Base-by-base conservation (phyloP, 306 rosid species). In the Trifolium repens region DNA sequence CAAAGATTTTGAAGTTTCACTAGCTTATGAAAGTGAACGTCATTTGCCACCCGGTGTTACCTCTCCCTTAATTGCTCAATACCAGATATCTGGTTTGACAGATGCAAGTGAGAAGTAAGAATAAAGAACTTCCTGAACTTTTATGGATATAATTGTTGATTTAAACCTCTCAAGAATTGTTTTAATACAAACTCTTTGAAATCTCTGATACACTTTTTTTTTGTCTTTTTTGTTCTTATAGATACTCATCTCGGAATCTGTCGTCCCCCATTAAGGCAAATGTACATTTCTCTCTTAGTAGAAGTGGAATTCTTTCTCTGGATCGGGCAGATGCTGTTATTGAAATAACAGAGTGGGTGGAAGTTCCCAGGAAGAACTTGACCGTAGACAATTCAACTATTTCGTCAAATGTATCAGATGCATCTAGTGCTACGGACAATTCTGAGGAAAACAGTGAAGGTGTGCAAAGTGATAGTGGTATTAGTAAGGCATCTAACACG, bases 291-390 rank as follows among this genome's bases (percentile, higher is more conserved):
- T 89, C 97, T 81, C 87, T 94, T 73, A 91, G 97, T 80, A 88
- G 96, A 85, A 92, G 99, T 87, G 99, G 96, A 83, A 79, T 92
- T 78, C 80, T 94, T 75, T 90, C 96, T 79, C 84, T 94, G 79
- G 99, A 94, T 71, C 88, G 97, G 79, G 96, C 96, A 62, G 99
- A 92, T 77, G 97, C 99, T 71, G 88, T 92, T 68, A 74, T 94
- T 68, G 99, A 94, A 87, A 88, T 89, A 74, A 72, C 93, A 16
- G 99, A 94, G 85, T 94, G 96, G 99, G 93, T 94, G 67, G 99
- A 94, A 80, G 91, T 94, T 82, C 96, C 92, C 60, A 88, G 57
- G 75, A 90, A 86, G 81, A 92, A 88, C 81, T 72, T 86, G 71
- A 86, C 96, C 43, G 15, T 89, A 49, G 99, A 90, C 77, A 92